Evolutionary conservation across 345 rosid genomes (phyloP), one percentile per base, ranked within the genome.

Genomic region (Mangifera indica): DNA sequence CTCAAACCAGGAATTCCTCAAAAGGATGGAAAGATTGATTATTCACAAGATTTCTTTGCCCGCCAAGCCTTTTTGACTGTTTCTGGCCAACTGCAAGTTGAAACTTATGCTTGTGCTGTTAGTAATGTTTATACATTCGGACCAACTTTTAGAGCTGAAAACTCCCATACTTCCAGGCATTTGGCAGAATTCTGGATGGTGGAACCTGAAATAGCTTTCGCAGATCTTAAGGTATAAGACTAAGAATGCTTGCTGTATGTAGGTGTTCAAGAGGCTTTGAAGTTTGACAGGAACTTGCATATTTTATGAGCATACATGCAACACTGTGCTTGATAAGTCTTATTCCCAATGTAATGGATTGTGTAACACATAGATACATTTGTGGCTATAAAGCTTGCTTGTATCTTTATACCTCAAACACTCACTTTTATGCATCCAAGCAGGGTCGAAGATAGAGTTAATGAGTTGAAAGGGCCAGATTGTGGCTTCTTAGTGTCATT

Each of bases 161-260:
- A 94, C 62, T 92, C 98, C 14, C 97, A 94, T 78, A 94, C 98
- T 29, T 92, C 98, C 10, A 87, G 98, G 83, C 98, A 94, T 87
- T 80, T 94, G 73, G 97, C 98, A 21, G 98, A 94, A 51, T 94
- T 94, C 78, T 92, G 97, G 98, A 94, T 94, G 98, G 88, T 94
- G 61, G 98, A 94, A 82, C 97, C 98, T 80, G 98, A 94, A 84
- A 76, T 94, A 46, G 93, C 98, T 52, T 89, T 83, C 76, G 97
- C 98, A 17, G 97, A 94, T 83, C 78, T 94, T 52, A 67, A 89
- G 93, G 98, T 94, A 81, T 73, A 40, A 18, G 63, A 55, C n/a
- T 42, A 13, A 32, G 60, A n/a, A 15, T 42, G 57, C 52, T 67
- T 17, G 37, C 24, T 3, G 45, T 10, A 37, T 26, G 37, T 54